Evolutionary conservation across 306 rosid species (phyloP).

Genomic region (Hippophae rhamnoides): DNA sequence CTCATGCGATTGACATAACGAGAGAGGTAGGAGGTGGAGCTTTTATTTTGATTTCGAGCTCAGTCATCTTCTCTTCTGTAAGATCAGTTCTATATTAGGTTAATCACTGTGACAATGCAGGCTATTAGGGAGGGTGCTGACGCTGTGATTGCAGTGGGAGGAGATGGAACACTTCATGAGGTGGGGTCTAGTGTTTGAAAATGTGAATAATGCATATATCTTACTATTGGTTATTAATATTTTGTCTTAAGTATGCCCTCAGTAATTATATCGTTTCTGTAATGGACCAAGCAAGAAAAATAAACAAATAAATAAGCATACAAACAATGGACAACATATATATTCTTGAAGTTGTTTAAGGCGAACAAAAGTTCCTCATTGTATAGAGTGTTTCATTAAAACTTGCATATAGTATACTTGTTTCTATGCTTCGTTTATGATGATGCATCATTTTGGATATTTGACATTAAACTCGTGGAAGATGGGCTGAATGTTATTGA

Average conservation of each 20-base stretch:
- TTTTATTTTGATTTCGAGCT: conserved; percentile 11
- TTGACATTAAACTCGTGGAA: not conserved
- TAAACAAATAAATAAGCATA: not conserved
- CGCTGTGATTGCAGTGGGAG: conserved; percentile 92
- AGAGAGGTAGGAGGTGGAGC: conserved; percentile 58
- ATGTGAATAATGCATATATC: not conserved
- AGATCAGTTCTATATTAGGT: conserved; percentile 4
- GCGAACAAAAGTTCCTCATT: not conserved
- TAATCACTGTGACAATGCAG: conserved; percentile 29
- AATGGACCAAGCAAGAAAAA: not conserved
- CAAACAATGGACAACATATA: not conserved
- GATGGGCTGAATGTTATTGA: not conserved
- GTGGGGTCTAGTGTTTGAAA: conserved; percentile 24
- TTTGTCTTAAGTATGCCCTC: not conserved
- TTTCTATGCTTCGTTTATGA: no score
- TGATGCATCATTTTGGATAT: no score
- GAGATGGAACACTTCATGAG: conserved; percentile 99
- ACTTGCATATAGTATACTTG: no score
- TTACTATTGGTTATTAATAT: not conserved
- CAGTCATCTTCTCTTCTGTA: conserved; percentile 4
- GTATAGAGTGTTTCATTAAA: not conserved
- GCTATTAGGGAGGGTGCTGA: conserved; percentile 87
- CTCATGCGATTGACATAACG: conserved; percentile 86
- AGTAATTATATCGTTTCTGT: not conserved
- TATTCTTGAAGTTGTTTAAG: not conserved